Percentiles rank a stretch among this genome's conserved stretches.
These are phyloP conservation scores for Kalaharituber pfeilii DNA, from an alignment of 2,329 filamentous ascomycete species.

Conservation along the genomic window DNA sequence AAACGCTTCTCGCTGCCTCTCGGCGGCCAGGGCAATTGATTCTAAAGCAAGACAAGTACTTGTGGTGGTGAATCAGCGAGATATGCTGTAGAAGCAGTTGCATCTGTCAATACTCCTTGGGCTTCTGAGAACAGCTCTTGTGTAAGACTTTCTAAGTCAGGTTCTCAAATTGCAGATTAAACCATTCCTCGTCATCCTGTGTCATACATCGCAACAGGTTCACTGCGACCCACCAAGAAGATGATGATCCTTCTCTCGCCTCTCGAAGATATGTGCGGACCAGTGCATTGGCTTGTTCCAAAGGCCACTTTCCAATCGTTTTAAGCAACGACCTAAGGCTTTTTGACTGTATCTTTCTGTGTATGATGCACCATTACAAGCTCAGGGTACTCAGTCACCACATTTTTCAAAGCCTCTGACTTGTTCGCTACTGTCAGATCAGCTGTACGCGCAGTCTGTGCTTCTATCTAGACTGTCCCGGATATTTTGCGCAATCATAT, in stretches of 20 bases:
- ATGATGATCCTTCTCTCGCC: slow-evolving; percentile 11
- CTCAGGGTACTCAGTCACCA: neutral
- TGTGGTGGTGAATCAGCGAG: slow-evolving; percentile 53
- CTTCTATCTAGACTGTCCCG: slow-evolving; percentile 40
- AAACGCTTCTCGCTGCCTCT: slow-evolving; percentile 49
- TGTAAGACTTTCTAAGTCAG: slow-evolving; percentile 18
- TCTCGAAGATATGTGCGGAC: slow-evolving; percentile 21
- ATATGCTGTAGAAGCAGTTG: slow-evolving; percentile 30
- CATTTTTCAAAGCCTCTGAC: too few species aligned
- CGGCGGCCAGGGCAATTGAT: slow-evolving; percentile 57
- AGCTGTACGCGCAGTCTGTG: neutral
- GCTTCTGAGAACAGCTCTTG: slow-evolving; percentile 56
- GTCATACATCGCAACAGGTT: slow-evolving; percentile 16
- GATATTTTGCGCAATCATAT: slow-evolving; percentile 49
- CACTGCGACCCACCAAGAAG: slow-evolving; percentile 22
- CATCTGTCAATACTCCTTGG: slow-evolving; percentile 41
- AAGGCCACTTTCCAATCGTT: slow-evolving; percentile 39
- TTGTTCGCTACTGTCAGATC: too few species aligned
- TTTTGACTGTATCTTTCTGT: slow-evolving; percentile 44
- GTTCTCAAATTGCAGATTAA: neutral
- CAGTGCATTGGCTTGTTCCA: slow-evolving; percentile 32
- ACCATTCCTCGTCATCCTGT: neutral
- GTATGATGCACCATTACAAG: slow-evolving; percentile 43
- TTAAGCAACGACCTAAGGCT: too few species aligned
- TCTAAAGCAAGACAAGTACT: slow-evolving; percentile 50